Base-by-base conservation (phyloP, 2,329 filamentous ascomycete genomes). In the Calonectria pauciramosa region DNA sequence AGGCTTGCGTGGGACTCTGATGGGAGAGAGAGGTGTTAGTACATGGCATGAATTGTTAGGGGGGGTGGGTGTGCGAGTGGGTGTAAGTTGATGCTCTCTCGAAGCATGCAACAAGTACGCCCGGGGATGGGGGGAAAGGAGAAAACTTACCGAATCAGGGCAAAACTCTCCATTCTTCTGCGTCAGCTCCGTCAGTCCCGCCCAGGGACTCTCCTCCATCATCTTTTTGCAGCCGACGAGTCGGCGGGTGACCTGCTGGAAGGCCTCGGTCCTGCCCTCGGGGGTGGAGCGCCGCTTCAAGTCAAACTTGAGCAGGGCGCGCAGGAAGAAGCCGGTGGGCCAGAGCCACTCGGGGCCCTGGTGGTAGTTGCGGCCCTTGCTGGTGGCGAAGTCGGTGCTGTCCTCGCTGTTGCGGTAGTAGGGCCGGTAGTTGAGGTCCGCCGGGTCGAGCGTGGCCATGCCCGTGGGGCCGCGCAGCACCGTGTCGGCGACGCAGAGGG, bases 281-380 rank as follows among this genome's bases (percentile, higher is more conserved):
- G 83, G 79, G 3, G 85, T 86, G 44, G 79, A 80, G 64, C 95
- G 90, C 36, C 96, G 90, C 87, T 91, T 90, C 65, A 99, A 87
- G 83, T 98, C 96, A 82, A 99, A 99, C 84, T 96, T 94, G 76
- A 99, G 90, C 77, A 99, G 88, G 1, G 97, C 97, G 64, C 97
- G 93, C 28, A 98, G 89, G 89, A 98, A 99, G 88, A 96, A 99
- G 6, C 97, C 97, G 1, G 95, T 96, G 0, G 96, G 97, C 97
- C 97, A 99, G 30, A 98, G 87, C 97, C 97, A 99, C 85, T 99
- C 97, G 0, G 97, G 97, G 6, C 97, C 97, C 85, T 99, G 96
- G 85, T 99, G 97, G 86, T 99, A 99, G 86, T 99, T 99, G 71
- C 97, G 91, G 65, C 97, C 97, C 86, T 99, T 99, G 80, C 94